Evolutionary conservation across 1,139 yeast species (phyloP).

Genomic region (Debaryomyces psychrophilus): DNA sequence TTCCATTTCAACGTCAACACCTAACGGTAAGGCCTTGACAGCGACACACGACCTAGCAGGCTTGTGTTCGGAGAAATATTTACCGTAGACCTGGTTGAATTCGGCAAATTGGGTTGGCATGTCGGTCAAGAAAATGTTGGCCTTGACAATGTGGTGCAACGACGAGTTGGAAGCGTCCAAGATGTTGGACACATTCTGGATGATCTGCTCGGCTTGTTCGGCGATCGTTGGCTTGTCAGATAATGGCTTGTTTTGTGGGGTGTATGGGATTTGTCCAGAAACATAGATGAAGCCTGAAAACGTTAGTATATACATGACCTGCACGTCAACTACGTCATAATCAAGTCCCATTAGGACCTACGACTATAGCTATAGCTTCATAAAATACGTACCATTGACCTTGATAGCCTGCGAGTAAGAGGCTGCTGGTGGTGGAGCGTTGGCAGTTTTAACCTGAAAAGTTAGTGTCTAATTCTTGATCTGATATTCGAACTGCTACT

Average conservation of each 20-base stretch:
- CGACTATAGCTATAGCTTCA: background rate
- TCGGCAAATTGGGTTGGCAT: slow-evolving; percentile 74
- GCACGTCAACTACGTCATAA: no score
- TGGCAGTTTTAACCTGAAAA: slow-evolving; percentile 59
- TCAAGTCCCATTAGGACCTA: background rate
- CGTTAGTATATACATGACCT: slow-evolving; percentile 25
- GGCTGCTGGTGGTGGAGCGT: slow-evolving; percentile 96
- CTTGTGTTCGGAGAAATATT: slow-evolving; percentile 78
- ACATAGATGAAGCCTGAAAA: slow-evolving; percentile 75
- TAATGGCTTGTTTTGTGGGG: slow-evolving; percentile 79
- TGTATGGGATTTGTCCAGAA: slow-evolving; percentile 94
- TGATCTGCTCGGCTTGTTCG: slow-evolving; percentile 83
- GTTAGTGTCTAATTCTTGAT: slow-evolving; percentile 28
- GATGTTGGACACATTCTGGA: slow-evolving; percentile 74
- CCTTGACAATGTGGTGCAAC: slow-evolving; percentile 80
- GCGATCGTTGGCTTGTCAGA: slow-evolving; percentile 66
- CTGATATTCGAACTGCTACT: slow-evolving; percentile 20
- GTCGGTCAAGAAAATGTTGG: slow-evolving; percentile 85
- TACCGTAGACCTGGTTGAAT: slow-evolving; percentile 81
- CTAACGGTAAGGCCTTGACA: slow-evolving; percentile 83
- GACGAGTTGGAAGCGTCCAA: slow-evolving; percentile 83
- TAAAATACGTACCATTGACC: slow-evolving; percentile 62
- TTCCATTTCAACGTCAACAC: slow-evolving; percentile 75
- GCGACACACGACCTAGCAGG: slow-evolving; percentile 98
- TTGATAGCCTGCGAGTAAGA: slow-evolving; percentile 93